These are phyloP conservation scores for Rhizodiscina lignyota DNA, from an alignment of 495 filamentous ascomycete genomes.

Conservation along the genomic window DNA sequence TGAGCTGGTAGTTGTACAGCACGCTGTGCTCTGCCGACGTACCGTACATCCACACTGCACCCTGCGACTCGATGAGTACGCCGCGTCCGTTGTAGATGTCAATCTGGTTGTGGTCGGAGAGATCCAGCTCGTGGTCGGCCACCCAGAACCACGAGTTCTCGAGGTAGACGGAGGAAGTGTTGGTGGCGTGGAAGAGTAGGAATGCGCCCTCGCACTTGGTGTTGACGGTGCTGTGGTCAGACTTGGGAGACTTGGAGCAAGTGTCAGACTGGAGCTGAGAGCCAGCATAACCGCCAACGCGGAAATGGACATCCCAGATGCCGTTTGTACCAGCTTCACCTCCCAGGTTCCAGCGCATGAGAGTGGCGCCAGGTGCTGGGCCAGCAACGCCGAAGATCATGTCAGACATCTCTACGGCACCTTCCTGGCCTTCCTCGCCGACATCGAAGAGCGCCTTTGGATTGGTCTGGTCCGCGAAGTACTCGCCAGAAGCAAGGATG, in stretches of 20 bases:
- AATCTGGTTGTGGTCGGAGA: conserved; percentile 19
- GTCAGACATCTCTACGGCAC: conserved; percentile 40
- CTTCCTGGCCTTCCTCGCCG: conserved; percentile 34
- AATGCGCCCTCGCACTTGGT: conserved; percentile 27
- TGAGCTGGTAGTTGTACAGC: conserved; percentile 71
- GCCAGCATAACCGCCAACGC: conserved; percentile 27
- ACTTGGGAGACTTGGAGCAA: conserved; percentile 18
- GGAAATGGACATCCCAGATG: conserved; percentile 30
- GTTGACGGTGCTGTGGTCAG: conserved; percentile 10
- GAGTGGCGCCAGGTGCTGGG: conserved; percentile 47
- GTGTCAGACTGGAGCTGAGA: conserved; percentile 23
- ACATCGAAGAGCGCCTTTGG: conserved; percentile 50
- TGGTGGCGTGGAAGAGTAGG: conserved; percentile 22
- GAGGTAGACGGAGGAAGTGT: conserved; percentile 18
- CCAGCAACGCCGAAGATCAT: conserved; percentile 46
- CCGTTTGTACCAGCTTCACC: conserved; percentile 23
- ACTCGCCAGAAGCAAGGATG: conserved; percentile 44
- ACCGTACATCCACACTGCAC: conserved; percentile 45
- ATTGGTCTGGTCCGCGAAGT: conserved; percentile 41
- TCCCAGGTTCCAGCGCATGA: conserved; percentile 58
- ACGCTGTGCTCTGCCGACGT: conserved; percentile 62
- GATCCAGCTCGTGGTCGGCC: conserved; percentile 26
- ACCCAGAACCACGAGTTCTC: conserved; percentile 28
- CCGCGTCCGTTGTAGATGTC: conserved; percentile 27
- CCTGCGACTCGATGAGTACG: conserved; percentile 35